These are phyloP conservation scores for Sarocladiaceae sp. DNA, from an alignment of 2,329 filamentous ascomycete genomes.

Conservation along the genomic window DNA sequence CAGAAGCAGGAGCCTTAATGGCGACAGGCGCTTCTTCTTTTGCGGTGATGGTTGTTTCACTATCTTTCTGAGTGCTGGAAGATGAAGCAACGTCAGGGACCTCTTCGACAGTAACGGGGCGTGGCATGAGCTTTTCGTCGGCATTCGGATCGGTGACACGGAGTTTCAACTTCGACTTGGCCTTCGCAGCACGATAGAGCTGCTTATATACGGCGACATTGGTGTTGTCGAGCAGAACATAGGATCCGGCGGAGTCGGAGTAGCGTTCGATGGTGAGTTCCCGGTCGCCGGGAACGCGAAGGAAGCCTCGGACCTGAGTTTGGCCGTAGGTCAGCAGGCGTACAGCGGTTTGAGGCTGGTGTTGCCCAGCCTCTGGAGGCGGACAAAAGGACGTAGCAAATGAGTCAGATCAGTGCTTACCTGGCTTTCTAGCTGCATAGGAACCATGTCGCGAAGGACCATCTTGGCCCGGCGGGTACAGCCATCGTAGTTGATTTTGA, in stretches of 20 bases:
- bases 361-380: background rate
- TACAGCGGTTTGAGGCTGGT: background rate
- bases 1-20: background rate
- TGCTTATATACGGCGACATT: conserved; percentile 91
- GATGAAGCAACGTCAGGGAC: conserved; percentile 29
- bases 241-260: conserved; percentile 83
- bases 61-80: conserved; percentile 10
- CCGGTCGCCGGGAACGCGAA: conserved; percentile 25
- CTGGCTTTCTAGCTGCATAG: conserved; percentile 70
- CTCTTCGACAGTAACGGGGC: conserved; percentile 46
- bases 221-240: conserved; percentile 68
- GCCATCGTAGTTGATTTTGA: conserved; percentile 79
- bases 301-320: conserved; percentile 28
- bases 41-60: conserved; percentile 9
- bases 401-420: conserved; percentile 50
- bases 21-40: background rate
- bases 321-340: conserved; percentile 13
- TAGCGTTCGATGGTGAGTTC: conserved; percentile 75
- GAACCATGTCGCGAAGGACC: conserved; percentile 75
- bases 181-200: conserved; percentile 91
- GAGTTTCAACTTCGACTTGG: conserved; percentile 94
- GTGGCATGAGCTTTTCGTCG: conserved; percentile 19
- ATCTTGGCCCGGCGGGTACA: conserved; percentile 80
- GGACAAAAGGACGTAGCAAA: background rate
- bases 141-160: conserved; percentile 41